These are phyloP conservation scores for Albophoma yamanashiensis DNA, from an alignment of 2,329 filamentous ascomycete genomes.

Conservation along the genomic window DNA sequence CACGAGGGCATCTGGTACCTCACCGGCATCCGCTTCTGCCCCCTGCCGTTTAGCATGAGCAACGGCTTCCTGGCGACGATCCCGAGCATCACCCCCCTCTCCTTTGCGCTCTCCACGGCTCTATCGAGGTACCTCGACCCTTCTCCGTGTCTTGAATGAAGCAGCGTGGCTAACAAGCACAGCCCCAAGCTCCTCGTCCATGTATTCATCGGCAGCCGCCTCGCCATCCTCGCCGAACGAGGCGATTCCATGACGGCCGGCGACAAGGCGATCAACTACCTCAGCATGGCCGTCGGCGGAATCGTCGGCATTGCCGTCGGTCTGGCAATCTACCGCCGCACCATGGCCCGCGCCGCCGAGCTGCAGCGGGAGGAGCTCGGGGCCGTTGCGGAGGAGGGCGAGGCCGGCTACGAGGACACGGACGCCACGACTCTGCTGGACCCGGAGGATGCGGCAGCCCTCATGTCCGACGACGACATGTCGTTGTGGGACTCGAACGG, in stretches of 20 bases:
- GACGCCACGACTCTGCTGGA: constrained; percentile 30
- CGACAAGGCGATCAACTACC: constrained; percentile 75
- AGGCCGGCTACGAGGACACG: constrained; percentile 29
- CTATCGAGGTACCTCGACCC: constrained; percentile 44
- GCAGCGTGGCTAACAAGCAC: constrained; percentile 2
- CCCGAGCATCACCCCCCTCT: constrained; percentile 66
- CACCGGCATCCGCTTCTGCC: constrained; percentile 85
- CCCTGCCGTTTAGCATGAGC: constrained; percentile 82
- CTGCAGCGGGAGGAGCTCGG: constrained; percentile 35
- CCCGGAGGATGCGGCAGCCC: constrained; percentile 38
- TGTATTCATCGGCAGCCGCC: constrained; percentile 78
- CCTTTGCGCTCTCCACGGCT: constrained; percentile 74
- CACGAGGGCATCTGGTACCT: constrained; percentile 83
- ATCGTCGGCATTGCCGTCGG: constrained; percentile 66
- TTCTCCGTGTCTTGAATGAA: neutral
- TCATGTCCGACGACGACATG: constrained; percentile 50
- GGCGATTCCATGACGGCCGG: constrained; percentile 71
- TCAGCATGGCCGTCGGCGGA: constrained; percentile 64
- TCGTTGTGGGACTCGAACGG: constrained; percentile 40
- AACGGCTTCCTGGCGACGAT: constrained; percentile 94
- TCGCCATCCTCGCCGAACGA: constrained; percentile 73
- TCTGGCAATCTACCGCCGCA: constrained; percentile 71
- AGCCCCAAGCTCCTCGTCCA: constrained; percentile 83
- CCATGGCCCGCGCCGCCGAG: constrained; percentile 51
- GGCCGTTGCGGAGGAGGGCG: constrained; percentile 19